Evolutionary conservation across 2,329 filamentous ascomycete species (phyloP), one percentile per base, ranked within the genome.

Genomic region (Colletotrichum sp.): DNA sequence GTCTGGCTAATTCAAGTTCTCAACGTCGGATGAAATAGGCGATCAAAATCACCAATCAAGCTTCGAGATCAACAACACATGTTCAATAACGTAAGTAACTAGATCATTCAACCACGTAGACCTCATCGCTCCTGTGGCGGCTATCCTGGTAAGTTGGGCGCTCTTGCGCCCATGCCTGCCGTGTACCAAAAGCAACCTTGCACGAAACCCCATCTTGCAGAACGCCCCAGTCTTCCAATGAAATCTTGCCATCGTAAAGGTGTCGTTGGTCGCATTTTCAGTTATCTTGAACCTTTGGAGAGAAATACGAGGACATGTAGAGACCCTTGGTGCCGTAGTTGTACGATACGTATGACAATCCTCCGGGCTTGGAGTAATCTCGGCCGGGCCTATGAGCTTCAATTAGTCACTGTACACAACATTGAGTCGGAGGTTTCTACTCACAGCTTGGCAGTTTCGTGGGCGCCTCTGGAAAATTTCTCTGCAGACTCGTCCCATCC

Each of bases 231-330:
- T 13, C 0, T 26, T 26, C 8, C 18, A n/a, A 15, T 15, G 12
- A 10, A 44, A 21, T 64, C 34, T 18, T 13, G 21, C 6, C 21
- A 18, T 15, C 8, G 1, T 8, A 13, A 34, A 10, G 6, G 3
- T 16, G 8, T 1, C 6, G 21, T 16, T 13, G 13, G 16, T n/a
- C 16, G 6, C 2, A 30, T 5, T 4, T 2, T 60, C 16, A 71
- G 10, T 36, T 34, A n/a, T 39, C 49, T n/a, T 72, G 72, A 3
- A 62, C 36, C 30, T n/a, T 36, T 4, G 72, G 68, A 10, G 72
- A 72, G 30, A 75, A 75, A 28, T 72, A 75, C 6, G 62, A 75
- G 21, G 72, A 72, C 68, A 75, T 66, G n/a, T 75, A 75, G 24
- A 63, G 68, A n/a, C 72, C 68, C 16, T 34, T 72, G 13, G 39